A percentile compares a stretch with the other conserved stretches of the same genome.
phyloP scores from a whole-genome alignment of 2,329 filamentous ascomycete species.

The Hymenoscyphus repandus region DNA sequence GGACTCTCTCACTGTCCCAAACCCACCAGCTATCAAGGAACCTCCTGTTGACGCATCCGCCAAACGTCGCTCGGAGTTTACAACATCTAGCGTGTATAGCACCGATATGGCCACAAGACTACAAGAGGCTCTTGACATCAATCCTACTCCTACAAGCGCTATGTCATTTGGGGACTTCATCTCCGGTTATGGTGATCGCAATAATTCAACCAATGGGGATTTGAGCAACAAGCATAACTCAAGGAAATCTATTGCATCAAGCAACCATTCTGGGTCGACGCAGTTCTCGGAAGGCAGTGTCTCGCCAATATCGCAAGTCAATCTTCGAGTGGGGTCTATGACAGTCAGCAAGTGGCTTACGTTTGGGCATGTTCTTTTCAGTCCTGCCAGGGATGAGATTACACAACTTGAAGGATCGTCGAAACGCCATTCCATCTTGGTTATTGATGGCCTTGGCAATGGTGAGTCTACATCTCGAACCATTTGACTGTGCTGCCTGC shows the following conservation, averaged over 20 bases:
- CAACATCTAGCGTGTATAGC: slow-evolving; percentile 48
- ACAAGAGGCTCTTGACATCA: slow-evolving; percentile 41
- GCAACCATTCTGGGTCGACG: slow-evolving; percentile 21
- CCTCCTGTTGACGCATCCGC: slow-evolving; percentile 1
- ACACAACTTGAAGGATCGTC: slow-evolving; percentile 42
- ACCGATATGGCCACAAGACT: slow-evolving; percentile 50
- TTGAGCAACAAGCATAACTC: slow-evolving; percentile 9
- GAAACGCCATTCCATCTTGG: slow-evolving; percentile 62
- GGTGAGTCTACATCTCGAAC: slow-evolving; percentile 26
- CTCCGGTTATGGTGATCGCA: slow-evolving; percentile 36
- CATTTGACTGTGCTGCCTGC: background rate
- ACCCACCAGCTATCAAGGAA: slow-evolving; percentile 16
- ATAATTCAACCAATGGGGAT: slow-evolving; percentile 22
- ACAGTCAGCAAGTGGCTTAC: slow-evolving; percentile 86
- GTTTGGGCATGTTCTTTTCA: slow-evolving; percentile 79
- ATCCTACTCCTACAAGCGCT: slow-evolving; percentile 39
- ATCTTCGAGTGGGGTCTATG: slow-evolving; percentile 73
- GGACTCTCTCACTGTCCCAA: slow-evolving; percentile 20
- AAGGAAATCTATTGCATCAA: slow-evolving; percentile 19
- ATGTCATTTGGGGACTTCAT: slow-evolving; percentile 41
- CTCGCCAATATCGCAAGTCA: slow-evolving; percentile 64
- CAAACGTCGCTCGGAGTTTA: slow-evolving; percentile 20
- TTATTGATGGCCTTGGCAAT: slow-evolving; percentile 81
- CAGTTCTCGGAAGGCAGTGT: slow-evolving; percentile 42
- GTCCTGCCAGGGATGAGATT: slow-evolving; percentile 69